Evolutionary conservation across 75 land plant species (phyloP).

Genomic region (Pinus taeda): DNA sequence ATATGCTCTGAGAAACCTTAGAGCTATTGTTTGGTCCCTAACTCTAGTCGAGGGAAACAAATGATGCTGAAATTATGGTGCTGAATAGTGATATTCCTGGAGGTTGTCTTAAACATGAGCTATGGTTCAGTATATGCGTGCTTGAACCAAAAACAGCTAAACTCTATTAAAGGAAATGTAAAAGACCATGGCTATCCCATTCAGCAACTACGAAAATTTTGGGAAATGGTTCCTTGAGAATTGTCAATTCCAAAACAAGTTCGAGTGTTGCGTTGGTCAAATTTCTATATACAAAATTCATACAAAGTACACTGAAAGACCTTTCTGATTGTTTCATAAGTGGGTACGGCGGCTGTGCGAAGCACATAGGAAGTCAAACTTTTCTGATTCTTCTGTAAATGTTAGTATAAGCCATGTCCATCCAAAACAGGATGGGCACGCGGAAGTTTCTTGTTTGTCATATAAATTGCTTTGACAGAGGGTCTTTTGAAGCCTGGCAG

Average conservation of each 20-base stretch:
- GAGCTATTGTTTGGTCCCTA: slow-evolving; percentile 6
- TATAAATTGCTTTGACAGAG: not conserved
- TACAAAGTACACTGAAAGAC: too few relatives aligned
- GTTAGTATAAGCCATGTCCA: slow-evolving; percentile 8
- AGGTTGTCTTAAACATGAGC: not conserved
- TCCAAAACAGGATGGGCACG: slow-evolving; percentile 3
- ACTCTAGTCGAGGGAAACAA: not conserved
- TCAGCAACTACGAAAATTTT: not conserved
- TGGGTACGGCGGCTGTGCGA: not conserved
- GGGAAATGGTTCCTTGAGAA: slow-evolving; percentile 3
- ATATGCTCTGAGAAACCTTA: slow-evolving; percentile 1
- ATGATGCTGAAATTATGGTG: slow-evolving; percentile 1
- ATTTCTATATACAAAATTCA: too few relatives aligned
- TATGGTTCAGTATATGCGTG: slow-evolving; percentile 1
- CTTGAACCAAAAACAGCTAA: not conserved
- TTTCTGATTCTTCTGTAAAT: slow-evolving; percentile 7
- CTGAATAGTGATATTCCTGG: not conserved
- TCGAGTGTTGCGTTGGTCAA: not conserved
- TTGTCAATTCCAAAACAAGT: slow-evolving; percentile 4
- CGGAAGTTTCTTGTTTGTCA: not conserved
- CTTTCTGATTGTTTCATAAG: too few relatives aligned
- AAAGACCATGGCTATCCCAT: not conserved
- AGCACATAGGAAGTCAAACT: slow-evolving; percentile 1
- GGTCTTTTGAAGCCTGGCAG: slow-evolving; percentile 4
- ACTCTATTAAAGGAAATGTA: not conserved